Evolutionary conservation across 2,329 filamentous ascomycete species (phyloP).

Genomic region (Aspergillus glaucus): DNA sequence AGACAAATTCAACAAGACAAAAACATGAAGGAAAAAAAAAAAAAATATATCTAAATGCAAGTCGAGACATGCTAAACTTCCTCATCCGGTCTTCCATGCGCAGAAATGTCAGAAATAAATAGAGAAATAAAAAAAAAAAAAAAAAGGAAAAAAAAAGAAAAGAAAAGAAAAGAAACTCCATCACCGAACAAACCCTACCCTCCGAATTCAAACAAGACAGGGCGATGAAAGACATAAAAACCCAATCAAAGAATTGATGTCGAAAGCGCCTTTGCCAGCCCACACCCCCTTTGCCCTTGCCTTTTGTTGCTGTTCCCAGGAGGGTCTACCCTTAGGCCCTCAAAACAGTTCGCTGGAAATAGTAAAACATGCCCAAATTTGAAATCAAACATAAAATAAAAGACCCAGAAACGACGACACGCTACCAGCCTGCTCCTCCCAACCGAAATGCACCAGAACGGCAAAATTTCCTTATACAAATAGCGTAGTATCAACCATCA

Average conservation of each 20-base stretch:
- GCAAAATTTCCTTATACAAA: constrained; percentile 40
- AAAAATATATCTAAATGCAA: constrained; percentile 23
- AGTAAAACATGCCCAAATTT: constrained; percentile 20
- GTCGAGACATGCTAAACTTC: constrained; percentile 18
- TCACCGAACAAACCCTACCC: constrained; percentile 1
- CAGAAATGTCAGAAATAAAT: constrained; percentile 5
- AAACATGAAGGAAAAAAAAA: constrained; percentile 13
- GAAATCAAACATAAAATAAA: constrained; percentile 19
- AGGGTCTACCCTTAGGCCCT: constrained; percentile 16
- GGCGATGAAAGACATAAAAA: constrained; percentile 13
- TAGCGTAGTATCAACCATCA: constrained; percentile 33
- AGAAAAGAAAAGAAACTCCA: constrained; percentile 14
- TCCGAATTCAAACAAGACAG: constrained; percentile 8
- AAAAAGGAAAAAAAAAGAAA: constrained; percentile 8
- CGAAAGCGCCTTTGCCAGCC: constrained; percentile 12
- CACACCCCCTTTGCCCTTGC: constrained; percentile 5
- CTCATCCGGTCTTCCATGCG: constrained; percentile 19
- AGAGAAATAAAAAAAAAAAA: constrained; percentile 12
- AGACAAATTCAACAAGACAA: constrained; percentile 18
- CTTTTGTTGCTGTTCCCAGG: constrained; percentile 5
- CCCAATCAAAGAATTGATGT: constrained; percentile 13
- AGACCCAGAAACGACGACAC: constrained; percentile 33
- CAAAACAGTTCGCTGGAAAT: constrained; percentile 18
- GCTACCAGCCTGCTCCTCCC: constrained; percentile 39
- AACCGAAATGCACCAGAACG: constrained; percentile 38